These are phyloP conservation scores for Setaria viridis DNA, from an alignment of 202 grass and related monocot genomes.

Conservation along the genomic window DNA sequence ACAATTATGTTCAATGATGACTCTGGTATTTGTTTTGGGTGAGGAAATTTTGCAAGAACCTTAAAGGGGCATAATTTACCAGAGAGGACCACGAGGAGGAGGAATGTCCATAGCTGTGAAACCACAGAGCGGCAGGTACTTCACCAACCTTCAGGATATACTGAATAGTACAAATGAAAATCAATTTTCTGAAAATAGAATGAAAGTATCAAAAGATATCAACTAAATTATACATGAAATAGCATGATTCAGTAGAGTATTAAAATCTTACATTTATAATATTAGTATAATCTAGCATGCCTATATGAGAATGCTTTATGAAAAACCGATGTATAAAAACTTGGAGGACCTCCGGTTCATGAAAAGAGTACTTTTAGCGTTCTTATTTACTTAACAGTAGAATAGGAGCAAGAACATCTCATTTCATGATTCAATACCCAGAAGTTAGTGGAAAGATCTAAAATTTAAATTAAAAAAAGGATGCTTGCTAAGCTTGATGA, in stretches of 20 bases:
- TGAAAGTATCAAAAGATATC: neutral
- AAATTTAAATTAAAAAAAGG: neutral
- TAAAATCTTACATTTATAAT: neutral
- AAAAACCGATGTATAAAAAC: neutral
- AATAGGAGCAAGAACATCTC: neutral
- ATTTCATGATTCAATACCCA: neutral
- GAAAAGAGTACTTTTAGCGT: neutral
- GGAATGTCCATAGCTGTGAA: slow-evolving; percentile 81
- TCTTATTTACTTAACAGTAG: slow-evolving; percentile 1
- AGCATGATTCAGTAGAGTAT: neutral
- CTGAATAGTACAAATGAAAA: slow-evolving; percentile 48
- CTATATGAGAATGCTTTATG: neutral
- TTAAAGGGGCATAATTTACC: slow-evolving; percentile 55
- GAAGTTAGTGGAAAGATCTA: slow-evolving; percentile 7
- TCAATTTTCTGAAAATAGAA: slow-evolving; percentile 4
- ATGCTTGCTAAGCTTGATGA: neutral
- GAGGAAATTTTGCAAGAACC: neutral
- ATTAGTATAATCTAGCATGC: neutral
- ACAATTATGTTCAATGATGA: neutral
- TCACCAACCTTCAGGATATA: slow-evolving; percentile 72
- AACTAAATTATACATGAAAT: neutral
- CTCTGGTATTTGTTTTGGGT: slow-evolving; percentile 12
- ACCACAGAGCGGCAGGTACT: slow-evolving; percentile 61
- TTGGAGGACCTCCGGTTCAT: slow-evolving; percentile 10
- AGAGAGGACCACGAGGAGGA: slow-evolving; percentile 78